Percentiles rank a stretch among this genome's conserved stretches.
Evolutionary conservation across 371 early-diverging fungal species (phyloP).

Genomic region (Mortierella sp.): DNA sequence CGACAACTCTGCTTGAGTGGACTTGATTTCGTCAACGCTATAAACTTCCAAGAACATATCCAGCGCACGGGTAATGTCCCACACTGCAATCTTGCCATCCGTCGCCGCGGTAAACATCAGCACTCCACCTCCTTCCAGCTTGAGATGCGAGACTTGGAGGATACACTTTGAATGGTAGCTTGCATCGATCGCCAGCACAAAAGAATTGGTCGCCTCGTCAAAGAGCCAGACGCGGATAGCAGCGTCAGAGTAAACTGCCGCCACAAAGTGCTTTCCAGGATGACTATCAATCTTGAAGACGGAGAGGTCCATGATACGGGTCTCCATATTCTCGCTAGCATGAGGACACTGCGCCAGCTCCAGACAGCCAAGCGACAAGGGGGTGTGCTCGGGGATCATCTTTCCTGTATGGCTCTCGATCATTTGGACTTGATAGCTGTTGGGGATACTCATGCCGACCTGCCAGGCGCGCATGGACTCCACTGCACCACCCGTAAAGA

Average conservation of each 20-base stretch:
- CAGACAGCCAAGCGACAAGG: conserved; percentile 32
- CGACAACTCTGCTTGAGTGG: conserved; percentile 16
- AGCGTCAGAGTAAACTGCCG: conserved; percentile 72
- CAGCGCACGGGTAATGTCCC: conserved; percentile 64
- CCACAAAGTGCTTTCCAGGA: conserved; percentile 66
- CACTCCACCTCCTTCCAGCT: conserved; percentile 49
- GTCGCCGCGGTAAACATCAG: conserved; percentile 71
- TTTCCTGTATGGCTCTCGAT: conserved; percentile 26
- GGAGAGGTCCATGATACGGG: conserved; percentile 72
- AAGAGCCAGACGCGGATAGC: conserved; percentile 72
- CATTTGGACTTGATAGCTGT: conserved; percentile 56
- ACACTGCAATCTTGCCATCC: conserved; percentile 69
- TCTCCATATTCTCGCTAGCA: conserved; percentile 64
- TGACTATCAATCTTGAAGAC: conserved; percentile 54
- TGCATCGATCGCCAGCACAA: conserved; percentile 67
- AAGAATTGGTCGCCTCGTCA: conserved; percentile 64
- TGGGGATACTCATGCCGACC: conserved; percentile 48
- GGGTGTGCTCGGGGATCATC: conserved; percentile 34
- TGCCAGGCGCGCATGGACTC: conserved; percentile 63
- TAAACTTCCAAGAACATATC: conserved; percentile 24
- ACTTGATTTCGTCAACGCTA: conserved; percentile 22
- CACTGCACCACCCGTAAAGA: conserved; percentile 67
- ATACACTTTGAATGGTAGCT: conserved; percentile 72
- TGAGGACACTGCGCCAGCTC: conserved; percentile 42
- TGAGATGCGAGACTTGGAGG: conserved; percentile 64